Evolutionary conservation across 768 basidiomycete species (phyloP).

Genomic region (Suillus weaverae): DNA sequence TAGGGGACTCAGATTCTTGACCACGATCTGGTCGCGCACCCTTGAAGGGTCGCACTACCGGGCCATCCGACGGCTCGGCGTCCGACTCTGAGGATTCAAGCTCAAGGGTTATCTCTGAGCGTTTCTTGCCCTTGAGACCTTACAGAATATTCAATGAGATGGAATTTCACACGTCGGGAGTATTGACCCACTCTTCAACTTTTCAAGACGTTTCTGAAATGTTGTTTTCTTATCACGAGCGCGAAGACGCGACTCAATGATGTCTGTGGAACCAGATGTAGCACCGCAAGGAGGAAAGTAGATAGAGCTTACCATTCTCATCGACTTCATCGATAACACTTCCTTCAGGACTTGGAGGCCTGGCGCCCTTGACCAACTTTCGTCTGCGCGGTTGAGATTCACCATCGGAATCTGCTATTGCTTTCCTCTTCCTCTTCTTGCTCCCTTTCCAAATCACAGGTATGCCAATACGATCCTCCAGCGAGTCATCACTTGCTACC

Average conservation of each 20-base stretch:
- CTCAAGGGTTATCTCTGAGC: slow-evolving; percentile 32
- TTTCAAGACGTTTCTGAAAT: slow-evolving; percentile 67
- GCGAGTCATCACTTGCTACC: slow-evolving; percentile 23
- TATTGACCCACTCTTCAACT: slow-evolving; percentile 53
- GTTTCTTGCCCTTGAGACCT: slow-evolving; percentile 42
- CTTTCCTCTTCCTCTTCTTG: slow-evolving; percentile 22
- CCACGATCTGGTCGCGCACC: slow-evolving; percentile 43
- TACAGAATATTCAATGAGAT: not conserved
- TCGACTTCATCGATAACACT: slow-evolving; percentile 51
- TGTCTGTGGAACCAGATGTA: slow-evolving; percentile 40
- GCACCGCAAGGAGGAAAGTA: slow-evolving; percentile 3
- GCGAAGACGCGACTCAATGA: slow-evolving; percentile 65
- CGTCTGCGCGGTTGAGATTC: slow-evolving; percentile 36
- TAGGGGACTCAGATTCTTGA: slow-evolving; percentile 38
- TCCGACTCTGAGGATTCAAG: slow-evolving; percentile 35
- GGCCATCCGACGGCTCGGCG: slow-evolving; percentile 29
- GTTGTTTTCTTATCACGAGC: slow-evolving; percentile 54
- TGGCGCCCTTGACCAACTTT: slow-evolving; percentile 43
- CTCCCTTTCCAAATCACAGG: slow-evolving; percentile 22
- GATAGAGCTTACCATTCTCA: slow-evolving; percentile 49
- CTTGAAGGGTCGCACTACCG: slow-evolving; percentile 38
- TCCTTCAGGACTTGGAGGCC: slow-evolving; percentile 44
- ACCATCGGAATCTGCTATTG: slow-evolving; percentile 36
- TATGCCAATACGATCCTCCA: slow-evolving; percentile 17
- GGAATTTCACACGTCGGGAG: slow-evolving; percentile 5